These are phyloP conservation scores for Ophiocordyceps robertsii DNA, from an alignment of 2,329 filamentous ascomycete genomes.

Conservation along the genomic window DNA sequence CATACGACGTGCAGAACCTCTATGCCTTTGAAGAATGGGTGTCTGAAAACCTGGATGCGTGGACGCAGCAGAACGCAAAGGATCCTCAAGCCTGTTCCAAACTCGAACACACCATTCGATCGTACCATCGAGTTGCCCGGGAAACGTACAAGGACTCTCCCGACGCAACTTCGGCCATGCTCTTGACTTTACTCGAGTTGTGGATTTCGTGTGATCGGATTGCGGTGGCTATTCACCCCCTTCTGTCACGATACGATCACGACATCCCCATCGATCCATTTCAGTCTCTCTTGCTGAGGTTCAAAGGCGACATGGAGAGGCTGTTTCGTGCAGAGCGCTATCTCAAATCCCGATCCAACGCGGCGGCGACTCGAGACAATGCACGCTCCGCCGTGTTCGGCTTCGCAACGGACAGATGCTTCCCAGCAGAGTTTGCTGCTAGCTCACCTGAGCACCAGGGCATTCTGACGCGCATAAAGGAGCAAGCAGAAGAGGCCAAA, in stretches of 20 bases:
- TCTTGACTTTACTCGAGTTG: constrained; percentile 40
- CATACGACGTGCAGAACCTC: constrained; percentile 9
- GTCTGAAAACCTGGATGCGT: constrained; percentile 19
- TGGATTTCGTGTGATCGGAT: constrained; percentile 43
- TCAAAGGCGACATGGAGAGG: constrained; percentile 27
- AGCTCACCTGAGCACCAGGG: neutral
- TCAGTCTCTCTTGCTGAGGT: constrained; percentile 29
- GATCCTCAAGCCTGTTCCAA: constrained; percentile 11
- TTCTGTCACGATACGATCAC: constrained; percentile 32
- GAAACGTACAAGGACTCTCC: constrained; percentile 24
- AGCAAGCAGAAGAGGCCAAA: neutral
- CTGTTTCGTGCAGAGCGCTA: constrained; percentile 31
- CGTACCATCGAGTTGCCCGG: constrained; percentile 18
- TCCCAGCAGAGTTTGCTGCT: constrained; percentile 11
- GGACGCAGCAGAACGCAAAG: constrained; percentile 15
- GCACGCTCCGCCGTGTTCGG: neutral
- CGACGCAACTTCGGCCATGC: constrained; percentile 34
- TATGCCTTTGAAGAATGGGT: constrained; percentile 36
- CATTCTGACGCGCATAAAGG: neutral
- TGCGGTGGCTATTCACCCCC: constrained; percentile 19
- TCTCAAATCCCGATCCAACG: constrained; percentile 13
- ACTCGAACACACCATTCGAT: constrained; percentile 14
- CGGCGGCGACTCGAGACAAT: neutral
- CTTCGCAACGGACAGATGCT: neutral
- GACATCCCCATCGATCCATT: constrained; percentile 24